A percentile compares a stretch with the other conserved stretches of the same genome.
These are phyloP conservation scores for Haplosporangium sp. DNA, from an alignment of 371 early-diverging fungal genomes.

Conservation along the genomic window DNA sequence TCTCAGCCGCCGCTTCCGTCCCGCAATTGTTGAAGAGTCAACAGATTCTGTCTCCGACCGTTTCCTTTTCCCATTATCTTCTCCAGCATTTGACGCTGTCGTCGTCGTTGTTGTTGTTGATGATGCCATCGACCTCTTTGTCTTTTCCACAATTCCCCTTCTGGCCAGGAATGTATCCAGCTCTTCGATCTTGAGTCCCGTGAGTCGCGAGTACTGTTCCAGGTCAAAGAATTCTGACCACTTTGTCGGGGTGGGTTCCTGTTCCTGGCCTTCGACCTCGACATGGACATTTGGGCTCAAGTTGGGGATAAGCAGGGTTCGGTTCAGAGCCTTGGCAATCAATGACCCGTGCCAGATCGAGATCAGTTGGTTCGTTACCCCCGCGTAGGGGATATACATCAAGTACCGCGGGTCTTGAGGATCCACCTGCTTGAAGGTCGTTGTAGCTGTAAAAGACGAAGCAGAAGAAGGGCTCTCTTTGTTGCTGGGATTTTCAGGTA, in stretches of 20 bases:
- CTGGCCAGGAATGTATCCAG: constrained; percentile 31
- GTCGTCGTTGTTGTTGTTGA: not conserved
- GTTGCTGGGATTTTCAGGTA: not conserved
- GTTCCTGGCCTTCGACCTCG: constrained; percentile 2
- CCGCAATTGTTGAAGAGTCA: no score
- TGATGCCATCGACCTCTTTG: not conserved
- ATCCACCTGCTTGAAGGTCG: not conserved
- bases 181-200: constrained; percentile 29
- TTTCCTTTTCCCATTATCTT: not conserved
- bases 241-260: constrained; percentile 25
- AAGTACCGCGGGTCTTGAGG: constrained; percentile 16
- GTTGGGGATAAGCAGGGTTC: constrained; percentile 64
- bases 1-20: not conserved
- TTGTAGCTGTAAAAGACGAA: not conserved
- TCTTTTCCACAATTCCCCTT: constrained; percentile 24
- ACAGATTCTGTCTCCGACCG: not conserved
- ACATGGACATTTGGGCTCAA: constrained; percentile 55
- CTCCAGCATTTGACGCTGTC: not conserved
- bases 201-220: constrained; percentile 18
- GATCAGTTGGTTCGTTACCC: constrained; percentile 46
- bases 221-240: constrained; percentile 51
- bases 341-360: constrained; percentile 52
- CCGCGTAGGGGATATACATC: constrained; percentile 49
- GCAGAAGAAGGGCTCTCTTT: not conserved
- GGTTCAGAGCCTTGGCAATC: constrained; percentile 66